These are phyloP conservation scores for Schizopora paradoxa DNA, from an alignment of 1,284 basidiomycete genomes.

Conservation along the genomic window DNA sequence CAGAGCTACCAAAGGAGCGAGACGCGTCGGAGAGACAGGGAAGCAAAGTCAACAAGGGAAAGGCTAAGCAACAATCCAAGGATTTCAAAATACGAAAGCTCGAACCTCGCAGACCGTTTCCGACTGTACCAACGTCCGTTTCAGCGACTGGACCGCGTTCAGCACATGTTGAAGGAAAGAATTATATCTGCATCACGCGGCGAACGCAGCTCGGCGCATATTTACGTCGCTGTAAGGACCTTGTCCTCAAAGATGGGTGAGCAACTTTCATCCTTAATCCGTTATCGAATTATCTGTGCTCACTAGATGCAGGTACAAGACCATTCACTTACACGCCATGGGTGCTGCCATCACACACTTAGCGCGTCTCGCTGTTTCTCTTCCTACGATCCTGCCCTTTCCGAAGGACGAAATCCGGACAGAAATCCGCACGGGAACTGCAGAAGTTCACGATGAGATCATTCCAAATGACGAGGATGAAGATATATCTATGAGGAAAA, in stretches of 20 bases:
- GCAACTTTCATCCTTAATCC: slow-evolving; percentile 22
- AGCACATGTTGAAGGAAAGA: slow-evolving; percentile 70
- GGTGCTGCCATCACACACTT: slow-evolving; percentile 86
- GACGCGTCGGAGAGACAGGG: too few species aligned
- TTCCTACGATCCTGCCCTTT: slow-evolving; percentile 74
- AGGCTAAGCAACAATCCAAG: slow-evolving; percentile 1
- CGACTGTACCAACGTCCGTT: slow-evolving; percentile 69
- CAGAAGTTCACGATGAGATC: slow-evolving; percentile 76
- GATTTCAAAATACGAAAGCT: slow-evolving; percentile 52
- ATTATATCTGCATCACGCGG: slow-evolving; percentile 75
- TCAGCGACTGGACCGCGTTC: slow-evolving; percentile 77
- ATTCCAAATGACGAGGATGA: slow-evolving; percentile 71
- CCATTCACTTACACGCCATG: slow-evolving; percentile 74
- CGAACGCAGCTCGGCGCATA: slow-evolving; percentile 72
- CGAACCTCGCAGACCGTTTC: slow-evolving; percentile 64
- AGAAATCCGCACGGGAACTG: slow-evolving; percentile 69
- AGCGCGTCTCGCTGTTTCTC: slow-evolving; percentile 62
- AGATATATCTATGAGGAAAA: slow-evolving; percentile 58
- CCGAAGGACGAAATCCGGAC: slow-evolving; percentile 57
- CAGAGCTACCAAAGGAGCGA: too few species aligned
- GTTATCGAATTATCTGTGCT: not conserved
- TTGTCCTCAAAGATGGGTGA: slow-evolving; percentile 75
- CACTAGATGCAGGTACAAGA: slow-evolving; percentile 54
- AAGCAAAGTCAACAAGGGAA: too few species aligned
- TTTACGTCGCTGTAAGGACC: slow-evolving; percentile 72